Evolutionary conservation across 306 rosid genomes (phyloP).

Genomic region (Notholithocarpus densiflorus): DNA sequence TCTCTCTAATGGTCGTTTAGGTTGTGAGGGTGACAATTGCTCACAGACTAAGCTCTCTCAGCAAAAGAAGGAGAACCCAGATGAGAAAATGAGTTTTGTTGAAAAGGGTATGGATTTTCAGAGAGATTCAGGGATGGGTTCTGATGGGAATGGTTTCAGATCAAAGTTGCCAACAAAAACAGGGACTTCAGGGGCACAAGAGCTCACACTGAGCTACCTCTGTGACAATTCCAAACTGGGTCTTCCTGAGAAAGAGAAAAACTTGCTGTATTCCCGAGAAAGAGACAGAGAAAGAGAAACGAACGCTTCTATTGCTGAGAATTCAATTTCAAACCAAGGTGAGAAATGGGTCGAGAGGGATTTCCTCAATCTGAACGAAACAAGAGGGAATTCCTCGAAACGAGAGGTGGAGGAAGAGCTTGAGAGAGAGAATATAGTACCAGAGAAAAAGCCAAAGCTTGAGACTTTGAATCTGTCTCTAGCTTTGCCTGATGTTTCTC

Average conservation of each 20-base stretch:
- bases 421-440: slow-evolving; percentile 46
- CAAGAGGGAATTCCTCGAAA: slow-evolving; percentile 61
- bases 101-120: slow-evolving; percentile 44
- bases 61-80: slow-evolving; percentile 32
- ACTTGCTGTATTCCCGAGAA: slow-evolving; percentile 36
- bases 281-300: slow-evolving; percentile 64
- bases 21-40: slow-evolving; percentile 59
- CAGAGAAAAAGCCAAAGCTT: slow-evolving; percentile 69
- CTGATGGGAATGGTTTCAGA: slow-evolving; percentile 35
- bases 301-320: slow-evolving; percentile 41
- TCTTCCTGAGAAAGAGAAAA: slow-evolving; percentile 56
- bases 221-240: slow-evolving; percentile 58
- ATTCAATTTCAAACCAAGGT: slow-evolving; percentile 51
- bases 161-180: slow-evolving; percentile 29
- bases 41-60: slow-evolving; percentile 70
- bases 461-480: slow-evolving; percentile 88
- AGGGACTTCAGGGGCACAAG: slow-evolving; percentile 56
- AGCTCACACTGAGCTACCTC: slow-evolving; percentile 82
- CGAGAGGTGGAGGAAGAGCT: slow-evolving; percentile 67
- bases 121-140: slow-evolving; percentile 39
- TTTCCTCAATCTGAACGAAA: slow-evolving; percentile 71
- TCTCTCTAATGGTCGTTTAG: slow-evolving; percentile 36
- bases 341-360: slow-evolving; percentile 91
- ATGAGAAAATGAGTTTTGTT: slow-evolving; percentile 31
- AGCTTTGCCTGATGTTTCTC: slow-evolving; percentile 83